Evolutionary conservation across 129 eudicot genomes (phyloP).

Genomic region (Rutidosis leptorrhynchoides): DNA sequence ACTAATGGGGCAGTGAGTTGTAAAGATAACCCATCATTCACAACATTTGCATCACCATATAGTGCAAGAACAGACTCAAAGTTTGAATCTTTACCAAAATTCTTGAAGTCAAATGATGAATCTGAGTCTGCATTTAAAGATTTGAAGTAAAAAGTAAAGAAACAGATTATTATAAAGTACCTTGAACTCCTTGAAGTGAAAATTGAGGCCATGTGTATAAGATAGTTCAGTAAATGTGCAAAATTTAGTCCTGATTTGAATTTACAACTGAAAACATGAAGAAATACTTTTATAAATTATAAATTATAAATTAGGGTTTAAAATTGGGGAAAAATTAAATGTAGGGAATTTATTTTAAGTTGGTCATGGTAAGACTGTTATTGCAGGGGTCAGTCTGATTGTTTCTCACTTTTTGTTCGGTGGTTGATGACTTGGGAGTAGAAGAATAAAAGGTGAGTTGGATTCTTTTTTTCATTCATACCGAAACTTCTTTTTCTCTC

Average conservation of each 20-base stretch:
- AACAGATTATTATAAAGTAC: constrained; percentile 33
- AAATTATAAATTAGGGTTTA: constrained; percentile 30
- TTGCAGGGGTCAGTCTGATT: constrained; percentile 29
- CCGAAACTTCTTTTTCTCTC: too few species aligned
- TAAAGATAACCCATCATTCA: constrained; percentile 37
- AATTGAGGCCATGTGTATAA: constrained; percentile 55
- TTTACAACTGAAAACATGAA: constrained; percentile 28
- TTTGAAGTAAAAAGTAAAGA: constrained; percentile 39
- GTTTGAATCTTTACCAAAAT: constrained; percentile 47
- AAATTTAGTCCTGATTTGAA: constrained; percentile 12
- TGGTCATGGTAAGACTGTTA: constrained; percentile 11
- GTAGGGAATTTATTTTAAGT: constrained; percentile 33
- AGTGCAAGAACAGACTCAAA: constrained; percentile 53
- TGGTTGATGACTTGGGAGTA: constrained; percentile 71
- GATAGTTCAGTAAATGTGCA: not conserved
- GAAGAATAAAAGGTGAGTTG: constrained; percentile 24
- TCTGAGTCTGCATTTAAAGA: constrained; percentile 35
- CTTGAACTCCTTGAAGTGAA: constrained; percentile 36
- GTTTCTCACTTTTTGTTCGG: constrained; percentile 43
- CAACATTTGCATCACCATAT: constrained; percentile 63
- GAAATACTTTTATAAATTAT: constrained; percentile 21
- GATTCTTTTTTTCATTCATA: constrained; percentile 16
- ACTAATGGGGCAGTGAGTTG: constrained; percentile 42
- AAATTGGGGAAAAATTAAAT: constrained; percentile 21
- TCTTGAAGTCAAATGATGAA: constrained; percentile 47